Percentiles rank a stretch among this genome's conserved stretches.
Evolutionary conservation across 1,139 yeast species (phyloP).

Genomic region (Insectozyma bohioensis): DNA sequence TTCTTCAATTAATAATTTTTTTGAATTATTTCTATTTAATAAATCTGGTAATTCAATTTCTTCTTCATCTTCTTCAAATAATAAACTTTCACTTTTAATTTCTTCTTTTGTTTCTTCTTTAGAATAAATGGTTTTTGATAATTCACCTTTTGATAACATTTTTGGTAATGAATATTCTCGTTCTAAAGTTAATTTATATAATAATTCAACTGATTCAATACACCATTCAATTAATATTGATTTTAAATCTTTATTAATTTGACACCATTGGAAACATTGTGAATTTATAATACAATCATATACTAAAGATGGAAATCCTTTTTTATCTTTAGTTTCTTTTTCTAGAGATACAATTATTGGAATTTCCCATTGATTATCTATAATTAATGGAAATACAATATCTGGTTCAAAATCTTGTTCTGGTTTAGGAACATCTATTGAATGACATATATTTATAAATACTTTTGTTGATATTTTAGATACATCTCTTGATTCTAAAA

Average conservation of each 20-base stretch:
- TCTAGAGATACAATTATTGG: conserved; percentile 70
- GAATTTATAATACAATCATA: conserved; percentile 76
- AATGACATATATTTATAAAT: conserved; percentile 77
- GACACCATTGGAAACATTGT: conserved; percentile 61
- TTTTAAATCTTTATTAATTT: conserved; percentile 49
- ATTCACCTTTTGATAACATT: conserved; percentile 59
- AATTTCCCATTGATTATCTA: conserved; percentile 78
- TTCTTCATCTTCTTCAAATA: conserved; percentile 18
- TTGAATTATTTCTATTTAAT: conserved; percentile 16
- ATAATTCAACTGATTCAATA: conserved; percentile 64
- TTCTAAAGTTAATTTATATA: conserved; percentile 38
- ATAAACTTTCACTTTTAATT: conserved; percentile 42
- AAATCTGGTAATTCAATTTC: conserved; percentile 19
- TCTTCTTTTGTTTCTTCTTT: conserved; percentile 39
- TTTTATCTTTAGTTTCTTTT: conserved; percentile 61
- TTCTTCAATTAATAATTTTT: conserved; percentile 38
- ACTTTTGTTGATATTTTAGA: conserved; percentile 52
- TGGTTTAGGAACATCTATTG: conserved; percentile 57
- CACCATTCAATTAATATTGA: conserved; percentile 60
- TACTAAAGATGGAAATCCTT: conserved; percentile 62
- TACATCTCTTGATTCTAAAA: conserved; percentile 34
- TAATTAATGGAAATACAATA: conserved; percentile 61
- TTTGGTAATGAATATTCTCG: conserved; percentile 56
- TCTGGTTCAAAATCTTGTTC: conserved; percentile 52
- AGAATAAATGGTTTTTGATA: conserved; percentile 35